Evolutionary conservation across 2,329 filamentous ascomycete species (phyloP).

Genomic region (Aspergillus glaucus): DNA sequence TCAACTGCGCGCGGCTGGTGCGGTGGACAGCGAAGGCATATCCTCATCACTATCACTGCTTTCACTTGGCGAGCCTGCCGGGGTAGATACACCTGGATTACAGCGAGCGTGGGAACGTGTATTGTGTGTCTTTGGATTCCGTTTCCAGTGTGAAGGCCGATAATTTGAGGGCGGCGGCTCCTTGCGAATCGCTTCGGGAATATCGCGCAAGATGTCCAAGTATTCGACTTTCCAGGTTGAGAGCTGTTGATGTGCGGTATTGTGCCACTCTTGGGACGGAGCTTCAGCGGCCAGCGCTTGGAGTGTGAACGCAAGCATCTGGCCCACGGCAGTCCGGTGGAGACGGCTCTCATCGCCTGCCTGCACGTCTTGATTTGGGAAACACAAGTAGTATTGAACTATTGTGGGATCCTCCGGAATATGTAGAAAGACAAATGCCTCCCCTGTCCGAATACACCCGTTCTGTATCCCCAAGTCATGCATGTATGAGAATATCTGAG

Average conservation of each 20-base stretch:
- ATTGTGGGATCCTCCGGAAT: too few species aligned
- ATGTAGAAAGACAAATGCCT: too few species aligned
- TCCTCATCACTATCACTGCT: conserved; percentile 15
- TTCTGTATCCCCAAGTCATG: too few species aligned
- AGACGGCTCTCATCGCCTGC: neutral
- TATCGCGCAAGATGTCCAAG: too few species aligned
- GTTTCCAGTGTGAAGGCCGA: conserved; percentile 14
- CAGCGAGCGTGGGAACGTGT: conserved; percentile 12
- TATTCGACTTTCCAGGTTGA: too few species aligned
- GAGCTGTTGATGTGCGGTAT: too few species aligned
- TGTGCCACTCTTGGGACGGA: conserved; percentile 19
- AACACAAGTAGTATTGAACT: too few species aligned
- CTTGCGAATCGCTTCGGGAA: too few species aligned
- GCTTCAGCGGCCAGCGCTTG: conserved; percentile 7
- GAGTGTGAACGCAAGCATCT: conserved; percentile 21
- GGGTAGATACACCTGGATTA: conserved; percentile 7
- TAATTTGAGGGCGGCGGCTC: too few species aligned
- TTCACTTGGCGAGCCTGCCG: conserved; percentile 9
- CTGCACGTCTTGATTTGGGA: conserved; percentile 21
- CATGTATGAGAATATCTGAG: too few species aligned
- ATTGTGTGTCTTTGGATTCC: conserved; percentile 11
- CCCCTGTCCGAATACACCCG: too few species aligned
- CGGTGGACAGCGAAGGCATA: conserved; percentile 8
- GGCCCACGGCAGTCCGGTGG: too few species aligned
- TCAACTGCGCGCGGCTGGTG: conserved; percentile 9